Percentiles rank a stretch among this genome's conserved stretches.
Evolutionary conservation across 306 rosid species (phyloP).

Genomic region (Trifolium dubium): DNA sequence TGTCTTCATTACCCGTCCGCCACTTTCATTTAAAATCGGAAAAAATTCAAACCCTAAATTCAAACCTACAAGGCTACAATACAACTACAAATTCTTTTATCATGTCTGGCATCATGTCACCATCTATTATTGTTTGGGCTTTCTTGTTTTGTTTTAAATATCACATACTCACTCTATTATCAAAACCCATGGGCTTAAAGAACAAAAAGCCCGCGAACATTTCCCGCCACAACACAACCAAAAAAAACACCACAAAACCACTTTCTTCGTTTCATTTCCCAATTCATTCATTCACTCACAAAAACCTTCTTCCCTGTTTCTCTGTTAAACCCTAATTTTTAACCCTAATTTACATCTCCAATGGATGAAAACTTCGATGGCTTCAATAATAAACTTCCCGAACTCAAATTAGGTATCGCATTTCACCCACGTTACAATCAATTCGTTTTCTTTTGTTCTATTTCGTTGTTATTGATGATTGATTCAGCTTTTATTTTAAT

Average conservation of each 20-base stretch:
- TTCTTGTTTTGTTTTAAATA: too few species aligned
- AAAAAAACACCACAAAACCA: neutral
- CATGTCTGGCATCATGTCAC: too few species aligned
- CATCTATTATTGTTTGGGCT: too few species aligned
- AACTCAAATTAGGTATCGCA: conserved; percentile 79
- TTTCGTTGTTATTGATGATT: neutral
- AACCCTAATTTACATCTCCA: conserved; percentile 16
- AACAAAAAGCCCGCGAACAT: conserved; percentile 50
- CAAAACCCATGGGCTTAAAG: neutral
- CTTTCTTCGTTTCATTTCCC: conserved; percentile 17
- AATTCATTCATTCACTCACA: neutral
- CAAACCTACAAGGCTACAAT: too few species aligned
- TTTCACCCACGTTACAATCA: neutral
- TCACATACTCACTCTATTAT: neutral
- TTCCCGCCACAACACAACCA: conserved; percentile 66
- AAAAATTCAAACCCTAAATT: too few species aligned
- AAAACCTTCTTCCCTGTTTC: neutral
- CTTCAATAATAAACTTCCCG: conserved; percentile 78
- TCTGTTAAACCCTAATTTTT: conserved; percentile 45
- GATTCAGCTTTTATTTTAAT: conserved; percentile 33
- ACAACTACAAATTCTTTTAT: too few species aligned
- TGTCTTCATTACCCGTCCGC: too few species aligned
- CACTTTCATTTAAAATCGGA: too few species aligned
- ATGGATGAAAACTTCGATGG: conserved; percentile 71
- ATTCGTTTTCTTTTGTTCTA: neutral